Evolutionary conservation across 208 protist genomes (phyloP), one percentile per base, ranked within the genome.

Genomic region (Endotrypanum monterogeii): DNA sequence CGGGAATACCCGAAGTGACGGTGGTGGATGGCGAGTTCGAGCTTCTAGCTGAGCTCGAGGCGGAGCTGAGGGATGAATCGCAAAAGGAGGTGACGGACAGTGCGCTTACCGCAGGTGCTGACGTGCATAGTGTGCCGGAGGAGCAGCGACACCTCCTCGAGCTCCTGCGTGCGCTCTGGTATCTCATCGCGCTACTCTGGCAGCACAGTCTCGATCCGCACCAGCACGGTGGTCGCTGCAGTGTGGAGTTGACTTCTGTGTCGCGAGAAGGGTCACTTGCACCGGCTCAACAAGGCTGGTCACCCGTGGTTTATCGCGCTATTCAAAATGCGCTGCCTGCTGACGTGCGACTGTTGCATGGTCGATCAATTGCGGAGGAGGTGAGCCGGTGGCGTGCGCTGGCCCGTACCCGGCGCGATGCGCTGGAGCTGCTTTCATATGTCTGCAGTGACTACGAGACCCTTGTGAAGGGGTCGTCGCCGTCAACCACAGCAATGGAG

Each of bases 371-470:
- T 9, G 84, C 83, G 20, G 67, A 75, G 9, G 71, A 79, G 55
- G 74, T 90, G 56, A 80, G 87, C 30, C 60, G 56, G 44, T 95
- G 86, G 91, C 78, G 74, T 16, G 58, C 70, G 23, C 74, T 78
- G 18, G 72, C 79, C 18, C 80, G 82, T 57, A 84, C 78, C 28
- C 83, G 86, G 30, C 81, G 81, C 67, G 56, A 82, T 50, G 79
- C 83, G 12, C 75, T 95, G 48, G 83, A 89, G 56, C 84, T 93
- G 37, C 75, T 95, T 14, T 83, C 90, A 2, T 83, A 85, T 30
- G 70, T 89, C 20, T 65, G 83, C n/a, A 77, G 73, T 61, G 88
- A 93, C 81, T 83, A 82, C 75, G 50, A 62, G 2, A 67, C 73
- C 2, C 56, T 37, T 30, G 23, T 48, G 14, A 60, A 30, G 12